Evolutionary conservation across 352 stramenopile species (phyloP), one percentile per base, ranked within the genome.

Genomic region (Phytopythium ostracodes): DNA sequence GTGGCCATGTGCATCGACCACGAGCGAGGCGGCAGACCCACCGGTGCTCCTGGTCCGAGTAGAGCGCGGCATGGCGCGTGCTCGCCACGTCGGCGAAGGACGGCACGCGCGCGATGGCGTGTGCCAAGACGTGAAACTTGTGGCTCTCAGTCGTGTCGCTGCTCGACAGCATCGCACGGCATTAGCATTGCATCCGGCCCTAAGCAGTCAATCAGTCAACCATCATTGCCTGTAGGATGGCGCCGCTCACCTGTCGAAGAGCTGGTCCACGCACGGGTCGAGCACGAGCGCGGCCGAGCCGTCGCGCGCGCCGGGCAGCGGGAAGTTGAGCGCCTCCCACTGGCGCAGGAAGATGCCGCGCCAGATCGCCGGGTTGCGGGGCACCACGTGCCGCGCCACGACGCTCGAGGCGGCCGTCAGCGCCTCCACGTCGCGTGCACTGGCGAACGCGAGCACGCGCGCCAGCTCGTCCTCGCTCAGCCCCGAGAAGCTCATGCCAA

Each of bases 111-210:
- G 71, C 75, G n/a, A 89, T 65, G 6, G 81, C 81, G 52, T 92
- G 84, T 2, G 84, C 70, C 56, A 92, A 71, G 49, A 92, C 66
- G 59, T 92, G 84, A 56, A 75, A 91, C 64, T 89, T 82, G 56
- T 81, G 84, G 56, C 76, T 89, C 56, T 90, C 78, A 0, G 72
- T 74, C 51, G 71, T 79, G 27, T 60, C 66, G 60, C 77, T 88
- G 58, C n/a, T n/a, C 15, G 14, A 17, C n/a, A 33, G n/a, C 11
- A 29, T 22, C n/a, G n/a, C n/a, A n/a, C n/a, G n/a, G n/a, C n/a
- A n/a, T n/a, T n/a, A n/a, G n/a, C n/a, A n/a, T n/a, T n/a, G n/a
- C n/a, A n/a, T n/a, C n/a, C n/a, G n/a, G n/a, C n/a, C n/a, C n/a
- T n/a, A n/a, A n/a, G n/a, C n/a, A n/a, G n/a, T n/a, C n/a, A n/a